Conservation (phyloP, 768 basidiomycete species). For the Fomitopsis pulvina region DNA sequence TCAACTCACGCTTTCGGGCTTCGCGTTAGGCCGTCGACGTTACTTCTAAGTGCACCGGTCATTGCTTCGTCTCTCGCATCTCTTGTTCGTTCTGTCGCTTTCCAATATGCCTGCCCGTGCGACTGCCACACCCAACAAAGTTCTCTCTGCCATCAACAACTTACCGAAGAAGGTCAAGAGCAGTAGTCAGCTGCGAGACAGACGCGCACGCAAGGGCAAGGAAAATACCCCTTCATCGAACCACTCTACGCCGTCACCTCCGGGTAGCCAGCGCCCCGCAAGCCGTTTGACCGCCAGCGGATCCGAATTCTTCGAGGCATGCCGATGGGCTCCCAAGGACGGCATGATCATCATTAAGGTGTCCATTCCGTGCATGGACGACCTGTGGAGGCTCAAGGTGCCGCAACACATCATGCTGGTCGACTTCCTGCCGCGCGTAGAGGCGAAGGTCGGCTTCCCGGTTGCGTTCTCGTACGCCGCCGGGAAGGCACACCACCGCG, state of each 20-base stretch:
- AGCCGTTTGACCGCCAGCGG: background rate
- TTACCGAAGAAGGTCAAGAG: slow-evolving; percentile 15
- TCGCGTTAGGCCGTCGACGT: too few relatives aligned
- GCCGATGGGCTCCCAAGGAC: slow-evolving; percentile 26
- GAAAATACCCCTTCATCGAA: slow-evolving; percentile 11
- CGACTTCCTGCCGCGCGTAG: slow-evolving; percentile 26
- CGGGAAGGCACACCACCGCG: slow-evolving; percentile 17
- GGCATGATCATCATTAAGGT: slow-evolving; percentile 34
- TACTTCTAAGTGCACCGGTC: too few relatives aligned
- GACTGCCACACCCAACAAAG: slow-evolving; percentile 8
- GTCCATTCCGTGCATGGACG: slow-evolving; percentile 32
- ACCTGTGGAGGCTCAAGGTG: slow-evolving; percentile 33
- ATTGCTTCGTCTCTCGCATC: background rate
- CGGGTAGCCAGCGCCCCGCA: background rate
- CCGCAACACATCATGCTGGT: slow-evolving; percentile 24
- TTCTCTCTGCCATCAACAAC: slow-evolving; percentile 19
- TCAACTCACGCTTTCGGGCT: too few relatives aligned
- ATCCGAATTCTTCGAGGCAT: background rate
- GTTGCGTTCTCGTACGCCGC: slow-evolving; percentile 26
- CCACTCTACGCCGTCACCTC: background rate
- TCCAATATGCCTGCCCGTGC: background rate
- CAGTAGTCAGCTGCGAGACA: background rate
- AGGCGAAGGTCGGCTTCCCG: slow-evolving; percentile 29
- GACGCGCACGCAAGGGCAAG: slow-evolving; percentile 6
- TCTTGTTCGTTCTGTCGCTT: background rate